Percentiles rank a stretch among this genome's conserved stretches.
These are phyloP conservation scores for Ostreobium quekettii DNA, from an alignment of 139 green algal species.

Conservation along the genomic window DNA sequence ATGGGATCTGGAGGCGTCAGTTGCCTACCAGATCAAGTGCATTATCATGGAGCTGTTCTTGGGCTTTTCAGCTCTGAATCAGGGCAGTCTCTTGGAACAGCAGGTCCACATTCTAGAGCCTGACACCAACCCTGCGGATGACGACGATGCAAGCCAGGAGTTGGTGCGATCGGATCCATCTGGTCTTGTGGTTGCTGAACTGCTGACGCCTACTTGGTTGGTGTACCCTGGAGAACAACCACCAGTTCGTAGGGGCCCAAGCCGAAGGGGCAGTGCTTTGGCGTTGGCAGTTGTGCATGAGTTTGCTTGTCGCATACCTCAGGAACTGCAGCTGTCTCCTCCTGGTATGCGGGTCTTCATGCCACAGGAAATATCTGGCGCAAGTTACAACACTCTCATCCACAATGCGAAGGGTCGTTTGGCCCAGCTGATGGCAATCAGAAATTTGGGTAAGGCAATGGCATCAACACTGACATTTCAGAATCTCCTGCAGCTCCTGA, in stretches of 20 bases:
- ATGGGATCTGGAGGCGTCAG: not conserved
- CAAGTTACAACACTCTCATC: not conserved
- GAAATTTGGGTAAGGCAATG: not conserved
- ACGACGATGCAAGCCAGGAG: slow-evolving; percentile 3
- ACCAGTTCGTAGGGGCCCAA: not conserved
- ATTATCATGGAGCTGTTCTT: slow-evolving; percentile 1
- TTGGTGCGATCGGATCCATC: slow-evolving; percentile 7
- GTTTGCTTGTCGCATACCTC: slow-evolving; percentile 2
- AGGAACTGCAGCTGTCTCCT: not conserved
- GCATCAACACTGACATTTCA: too few species aligned
- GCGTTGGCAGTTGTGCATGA: slow-evolving; percentile 11
- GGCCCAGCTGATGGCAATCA: not conserved
- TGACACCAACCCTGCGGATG: not conserved
- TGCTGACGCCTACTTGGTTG: slow-evolving; percentile 10
- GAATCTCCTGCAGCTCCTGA: too few species aligned
- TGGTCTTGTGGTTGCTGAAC: not conserved
- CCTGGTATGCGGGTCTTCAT: not conserved
- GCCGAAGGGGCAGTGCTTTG: not conserved
- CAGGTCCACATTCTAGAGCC: not conserved
- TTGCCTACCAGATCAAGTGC: slow-evolving; percentile 4
- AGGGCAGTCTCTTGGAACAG: not conserved
- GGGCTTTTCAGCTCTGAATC: slow-evolving; percentile 6
- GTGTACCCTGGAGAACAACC: slow-evolving; percentile 13
- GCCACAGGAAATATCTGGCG: not conserved
- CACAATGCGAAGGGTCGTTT: not conserved